A percentile compares a stretch with the other conserved stretches of the same genome.
These are phyloP conservation scores for Kalanchoe fedtschenkoi DNA, from an alignment of 164 flowering plant species.

Conservation along the genomic window DNA sequence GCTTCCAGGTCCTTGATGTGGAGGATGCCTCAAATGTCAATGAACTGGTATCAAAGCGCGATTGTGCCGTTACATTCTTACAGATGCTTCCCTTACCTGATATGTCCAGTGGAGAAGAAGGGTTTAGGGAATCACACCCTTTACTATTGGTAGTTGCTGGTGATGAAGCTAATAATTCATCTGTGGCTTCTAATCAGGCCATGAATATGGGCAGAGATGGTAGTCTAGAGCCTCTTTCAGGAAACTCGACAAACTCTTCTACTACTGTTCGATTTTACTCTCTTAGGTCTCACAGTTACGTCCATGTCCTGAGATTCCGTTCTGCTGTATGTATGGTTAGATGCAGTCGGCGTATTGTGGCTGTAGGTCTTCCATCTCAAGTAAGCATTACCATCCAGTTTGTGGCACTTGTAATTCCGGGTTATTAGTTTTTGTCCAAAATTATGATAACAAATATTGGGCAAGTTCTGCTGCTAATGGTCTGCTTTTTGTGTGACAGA, in stretches of 20 bases:
- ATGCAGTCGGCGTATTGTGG: conserved; percentile 76
- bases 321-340: conserved; percentile 76
- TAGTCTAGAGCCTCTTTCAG: conserved; percentile 30
- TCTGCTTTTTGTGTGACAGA: conserved; percentile 27
- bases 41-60: conserved; percentile 83
- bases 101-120: conserved; percentile 25
- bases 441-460: neutral
- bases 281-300: conserved; percentile 56
- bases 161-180: conserved; percentile 16
- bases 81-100: conserved; percentile 61
- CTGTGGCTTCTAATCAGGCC: conserved; percentile 12
- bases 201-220: conserved; percentile 35
- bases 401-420: neutral
- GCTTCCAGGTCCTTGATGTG: conserved; percentile 77
- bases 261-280: conserved; percentile 89
- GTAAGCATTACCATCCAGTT: conserved; percentile 32
- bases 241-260: conserved; percentile 35
- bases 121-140: conserved; percentile 35
- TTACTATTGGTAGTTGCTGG: conserved; percentile 79
- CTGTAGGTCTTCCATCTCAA: conserved; percentile 79
- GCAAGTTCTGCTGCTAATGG: neutral
- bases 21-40: conserved; percentile 68
- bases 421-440: neutral
- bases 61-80: conserved; percentile 78
- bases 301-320: conserved; percentile 72